Evolutionary conservation across 257 asterid species (phyloP).

Genomic region (Rehmannia glutinosa): DNA sequence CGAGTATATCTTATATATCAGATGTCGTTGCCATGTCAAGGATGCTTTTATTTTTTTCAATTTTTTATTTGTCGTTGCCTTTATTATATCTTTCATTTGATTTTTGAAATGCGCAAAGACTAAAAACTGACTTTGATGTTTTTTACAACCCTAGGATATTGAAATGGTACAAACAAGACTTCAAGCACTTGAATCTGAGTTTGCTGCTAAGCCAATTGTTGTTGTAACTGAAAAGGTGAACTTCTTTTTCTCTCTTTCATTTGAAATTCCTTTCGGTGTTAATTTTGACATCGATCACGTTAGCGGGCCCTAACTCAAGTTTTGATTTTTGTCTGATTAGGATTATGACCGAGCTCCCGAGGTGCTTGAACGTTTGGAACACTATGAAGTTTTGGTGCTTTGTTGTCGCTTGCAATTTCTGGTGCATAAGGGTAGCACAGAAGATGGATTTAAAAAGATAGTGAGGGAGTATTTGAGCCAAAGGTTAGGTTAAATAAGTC

Average conservation of each 20-base stretch:
- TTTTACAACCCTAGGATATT: constrained; percentile 48
- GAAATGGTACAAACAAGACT: constrained; percentile 51
- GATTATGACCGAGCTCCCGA: constrained; percentile 87
- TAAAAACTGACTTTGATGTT: constrained; percentile 10
- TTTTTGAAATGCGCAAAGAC: background rate
- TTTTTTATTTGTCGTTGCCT: too few relatives aligned
- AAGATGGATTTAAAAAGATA: constrained; percentile 46
- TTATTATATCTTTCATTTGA: too few relatives aligned
- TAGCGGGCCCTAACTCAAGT: background rate
- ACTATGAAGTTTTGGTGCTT: constrained; percentile 60
- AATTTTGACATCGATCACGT: background rate
- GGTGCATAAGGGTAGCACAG: constrained; percentile 39
- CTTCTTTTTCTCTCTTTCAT: background rate
- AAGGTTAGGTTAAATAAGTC: background rate
- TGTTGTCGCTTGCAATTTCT: constrained; percentile 63
- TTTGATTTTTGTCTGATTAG: constrained; percentile 27
- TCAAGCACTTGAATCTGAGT: constrained; percentile 52
- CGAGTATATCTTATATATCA: too few relatives aligned
- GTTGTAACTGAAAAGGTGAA: constrained; percentile 88
- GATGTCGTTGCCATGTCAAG: too few relatives aligned
- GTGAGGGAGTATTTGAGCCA: constrained; percentile 34
- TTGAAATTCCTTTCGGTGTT: background rate
- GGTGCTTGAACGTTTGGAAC: constrained; percentile 36
- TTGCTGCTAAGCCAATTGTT: constrained; percentile 46
- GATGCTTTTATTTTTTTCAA: background rate